Conservation (phyloP, 1,284 basidiomycete genomes). For the Porodaedalea pini region DNA sequence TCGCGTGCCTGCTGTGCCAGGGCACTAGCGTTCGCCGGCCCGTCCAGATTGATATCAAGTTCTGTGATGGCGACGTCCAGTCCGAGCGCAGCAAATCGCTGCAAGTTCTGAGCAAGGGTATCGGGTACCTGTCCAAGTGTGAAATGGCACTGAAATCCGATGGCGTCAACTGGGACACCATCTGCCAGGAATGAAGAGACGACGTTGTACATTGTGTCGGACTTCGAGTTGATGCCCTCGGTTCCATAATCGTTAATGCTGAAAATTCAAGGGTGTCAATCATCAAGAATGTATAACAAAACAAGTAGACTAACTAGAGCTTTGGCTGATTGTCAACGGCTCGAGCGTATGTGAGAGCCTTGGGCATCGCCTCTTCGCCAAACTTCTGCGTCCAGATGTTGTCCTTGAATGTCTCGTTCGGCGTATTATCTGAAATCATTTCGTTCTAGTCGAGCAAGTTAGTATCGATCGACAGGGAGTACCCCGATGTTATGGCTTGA, state of each 20-base stretch:
- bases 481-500: too few relatives aligned
- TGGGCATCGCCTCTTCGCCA: slow-evolving; percentile 17
- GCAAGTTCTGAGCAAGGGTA: slow-evolving; percentile 18
- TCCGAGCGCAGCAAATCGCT: slow-evolving; percentile 24
- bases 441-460: slow-evolving; percentile 8
- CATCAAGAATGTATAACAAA: not conserved
- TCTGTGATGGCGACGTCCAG: slow-evolving; percentile 26
- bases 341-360: slow-evolving; percentile 16
- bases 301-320: slow-evolving; percentile 12
- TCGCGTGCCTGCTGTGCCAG: slow-evolving; percentile 23
- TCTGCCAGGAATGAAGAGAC: slow-evolving; percentile 14
- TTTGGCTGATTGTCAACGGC: slow-evolving; percentile 11
- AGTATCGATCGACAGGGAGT: not conserved
- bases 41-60: slow-evolving; percentile 21
- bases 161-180: slow-evolving; percentile 30
- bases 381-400: slow-evolving; percentile 21
- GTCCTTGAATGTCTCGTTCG: slow-evolving; percentile 21
- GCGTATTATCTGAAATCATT: slow-evolving; percentile 20
- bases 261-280: not conserved
- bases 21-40: slow-evolving; percentile 17
- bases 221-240: slow-evolving; percentile 19
- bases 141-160: slow-evolving; percentile 32
- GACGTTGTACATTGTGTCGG: slow-evolving; percentile 17
- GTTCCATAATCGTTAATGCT: slow-evolving; percentile 21
- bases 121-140: slow-evolving; percentile 17